Evolutionary conservation across 2,329 filamentous ascomycete genomes (phyloP).

Genomic region (Hymenotorrendiella dingleyae): DNA sequence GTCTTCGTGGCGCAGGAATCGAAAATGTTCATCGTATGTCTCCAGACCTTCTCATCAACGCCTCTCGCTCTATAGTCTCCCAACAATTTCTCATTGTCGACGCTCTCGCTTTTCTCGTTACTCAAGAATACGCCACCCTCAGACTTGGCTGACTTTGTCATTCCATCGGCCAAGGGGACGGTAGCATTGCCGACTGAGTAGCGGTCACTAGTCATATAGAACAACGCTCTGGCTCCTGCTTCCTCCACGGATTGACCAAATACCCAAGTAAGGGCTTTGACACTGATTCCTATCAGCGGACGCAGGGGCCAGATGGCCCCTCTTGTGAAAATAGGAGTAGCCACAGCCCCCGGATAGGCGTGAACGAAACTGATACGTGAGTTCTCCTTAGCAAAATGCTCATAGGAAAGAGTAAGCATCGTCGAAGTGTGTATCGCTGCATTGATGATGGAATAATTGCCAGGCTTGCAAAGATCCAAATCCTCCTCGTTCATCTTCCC

Average conservation of each 20-base stretch:
- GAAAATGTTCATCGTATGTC: neutral
- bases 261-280: conserved; percentile 1
- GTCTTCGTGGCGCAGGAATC: neutral
- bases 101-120: conserved; percentile 26
- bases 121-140: conserved; percentile 33
- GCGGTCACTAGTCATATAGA: conserved; percentile 30
- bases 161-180: conserved; percentile 13
- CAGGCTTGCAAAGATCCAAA: conserved; percentile 31
- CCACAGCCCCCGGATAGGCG: conserved; percentile 31
- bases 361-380: conserved; percentile 36
- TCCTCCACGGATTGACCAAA: conserved; percentile 21
- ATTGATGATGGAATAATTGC: conserved; percentile 30
- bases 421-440: conserved; percentile 39
- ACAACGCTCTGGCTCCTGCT: conserved; percentile 31
- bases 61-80: neutral
- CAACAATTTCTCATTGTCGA: conserved; percentile 9
- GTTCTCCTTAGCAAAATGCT: conserved; percentile 38
- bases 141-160: conserved; percentile 26
- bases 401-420: conserved; percentile 42
- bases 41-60: neutral
- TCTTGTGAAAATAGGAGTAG: conserved; percentile 18
- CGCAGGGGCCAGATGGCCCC: neutral
- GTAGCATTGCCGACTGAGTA: conserved; percentile 15
- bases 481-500: conserved; percentile 38
- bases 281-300: conserved; percentile 4